These are phyloP conservation scores for Eucalyptus lansdowneana DNA, from an alignment of 345 rosid species.

Conservation along the genomic window DNA sequence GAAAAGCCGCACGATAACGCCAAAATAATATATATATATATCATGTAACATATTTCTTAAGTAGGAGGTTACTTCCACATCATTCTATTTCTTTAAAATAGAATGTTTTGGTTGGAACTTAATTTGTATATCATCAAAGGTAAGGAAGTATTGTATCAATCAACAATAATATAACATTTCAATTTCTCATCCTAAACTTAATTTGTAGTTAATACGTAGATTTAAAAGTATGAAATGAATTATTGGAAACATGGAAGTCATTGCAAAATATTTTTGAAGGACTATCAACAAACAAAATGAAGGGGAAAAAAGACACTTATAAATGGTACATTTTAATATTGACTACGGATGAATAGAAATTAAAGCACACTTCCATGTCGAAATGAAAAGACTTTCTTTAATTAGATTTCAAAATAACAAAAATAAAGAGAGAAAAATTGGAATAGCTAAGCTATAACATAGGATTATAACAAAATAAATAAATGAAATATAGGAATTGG, in stretches of 20 bases:
- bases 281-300: not conserved
- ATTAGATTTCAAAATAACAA: not conserved
- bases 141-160: not conserved
- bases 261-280: not conserved
- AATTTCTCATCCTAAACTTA: not conserved
- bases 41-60: not conserved
- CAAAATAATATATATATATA: too few relatives aligned
- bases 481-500: not conserved
- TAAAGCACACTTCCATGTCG: not conserved
- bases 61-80: not conserved
- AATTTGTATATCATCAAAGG: not conserved
- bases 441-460: not conserved
- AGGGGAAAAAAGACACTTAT: not conserved
- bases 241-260: not conserved
- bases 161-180: not conserved
- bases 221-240: not conserved
- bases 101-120: not conserved
- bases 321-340: not conserved
- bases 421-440: not conserved
- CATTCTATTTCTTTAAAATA: not conserved
- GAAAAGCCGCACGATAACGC: not conserved
- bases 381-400: not conserved
- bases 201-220: not conserved
- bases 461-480: too few relatives aligned
- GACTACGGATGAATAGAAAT: not conserved